Evolutionary conservation across 2,329 filamentous ascomycete genomes (phyloP).

Genomic region (Dactylellina cionopaga): DNA sequence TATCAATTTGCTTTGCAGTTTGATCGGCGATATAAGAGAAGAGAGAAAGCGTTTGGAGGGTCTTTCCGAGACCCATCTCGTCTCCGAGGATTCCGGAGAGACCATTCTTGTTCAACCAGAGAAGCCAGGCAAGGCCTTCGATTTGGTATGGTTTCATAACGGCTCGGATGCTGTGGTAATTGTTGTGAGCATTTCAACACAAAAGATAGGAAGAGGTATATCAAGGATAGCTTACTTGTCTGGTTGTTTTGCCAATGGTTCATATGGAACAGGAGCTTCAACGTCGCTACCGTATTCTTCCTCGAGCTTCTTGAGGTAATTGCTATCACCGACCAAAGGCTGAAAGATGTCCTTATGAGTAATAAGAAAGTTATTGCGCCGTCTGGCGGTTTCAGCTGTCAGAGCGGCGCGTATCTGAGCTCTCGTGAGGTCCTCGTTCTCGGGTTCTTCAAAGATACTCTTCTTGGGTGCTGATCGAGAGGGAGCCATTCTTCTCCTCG

Average conservation of each 20-base stretch:
- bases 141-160: slow-evolving; percentile 75
- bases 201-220: neutral
- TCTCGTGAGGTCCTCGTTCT: slow-evolving; percentile 47
- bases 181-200: slow-evolving; percentile 2
- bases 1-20: slow-evolving; percentile 66
- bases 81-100: slow-evolving; percentile 93
- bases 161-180: slow-evolving; percentile 18
- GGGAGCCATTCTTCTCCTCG: slow-evolving; percentile 17
- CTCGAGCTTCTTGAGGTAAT: slow-evolving; percentile 45
- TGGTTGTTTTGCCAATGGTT: slow-evolving; percentile 62
- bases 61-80: slow-evolving; percentile 97
- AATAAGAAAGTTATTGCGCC: slow-evolving; percentile 42
- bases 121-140: slow-evolving; percentile 94
- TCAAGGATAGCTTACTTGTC: slow-evolving; percentile 58
- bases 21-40: slow-evolving; percentile 72
- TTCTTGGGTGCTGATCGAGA: slow-evolving; percentile 21
- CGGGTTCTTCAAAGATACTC: slow-evolving; percentile 45
- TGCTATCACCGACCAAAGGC: slow-evolving; percentile 46
- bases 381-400: slow-evolving; percentile 39
- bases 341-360: slow-evolving; percentile 47
- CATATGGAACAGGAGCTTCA: slow-evolving; percentile 60
- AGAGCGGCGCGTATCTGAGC: slow-evolving; percentile 44
- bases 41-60: slow-evolving; percentile 93
- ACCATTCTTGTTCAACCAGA: slow-evolving; percentile 79
- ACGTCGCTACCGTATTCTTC: slow-evolving; percentile 16